Evolutionary conservation across 2,329 filamentous ascomycete genomes (phyloP).

Genomic region (Fusarium multiceps): DNA sequence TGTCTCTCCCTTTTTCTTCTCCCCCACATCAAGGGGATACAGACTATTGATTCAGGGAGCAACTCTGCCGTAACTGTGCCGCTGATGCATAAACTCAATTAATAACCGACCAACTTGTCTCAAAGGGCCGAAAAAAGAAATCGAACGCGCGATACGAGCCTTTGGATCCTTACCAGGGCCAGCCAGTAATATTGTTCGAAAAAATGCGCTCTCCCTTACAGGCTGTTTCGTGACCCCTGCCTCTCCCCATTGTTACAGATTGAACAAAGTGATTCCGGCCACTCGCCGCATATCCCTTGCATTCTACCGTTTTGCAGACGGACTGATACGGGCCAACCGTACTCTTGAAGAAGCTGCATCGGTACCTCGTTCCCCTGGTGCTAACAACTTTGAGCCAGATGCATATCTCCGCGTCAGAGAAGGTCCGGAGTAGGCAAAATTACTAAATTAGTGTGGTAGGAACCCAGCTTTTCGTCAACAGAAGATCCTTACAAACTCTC

Average conservation of each 20-base stretch:
- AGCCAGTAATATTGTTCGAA: background rate
- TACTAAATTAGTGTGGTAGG: background rate
- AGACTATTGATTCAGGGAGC: background rate
- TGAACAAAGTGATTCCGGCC: background rate
- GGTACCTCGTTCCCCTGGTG: slow-evolving; percentile 11
- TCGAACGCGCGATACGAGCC: background rate
- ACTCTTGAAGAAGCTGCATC: background rate
- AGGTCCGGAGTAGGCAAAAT: background rate
- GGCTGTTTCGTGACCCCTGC: background rate
- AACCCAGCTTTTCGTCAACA: background rate
- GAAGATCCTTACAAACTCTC: background rate
- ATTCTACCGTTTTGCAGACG: background rate
- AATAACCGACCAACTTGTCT: background rate
- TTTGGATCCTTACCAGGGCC: background rate
- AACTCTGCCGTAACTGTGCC: slow-evolving; percentile 1
- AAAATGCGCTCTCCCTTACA: no score
- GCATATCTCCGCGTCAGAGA: slow-evolving; percentile 21
- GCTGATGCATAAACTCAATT: background rate
- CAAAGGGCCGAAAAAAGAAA: background rate
- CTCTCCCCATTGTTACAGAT: background rate
- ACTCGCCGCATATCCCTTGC: background rate
- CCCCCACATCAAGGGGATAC: background rate
- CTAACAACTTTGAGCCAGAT: slow-evolving; percentile 15
- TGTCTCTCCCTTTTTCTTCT: background rate
- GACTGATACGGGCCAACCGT: background rate